phyloP scores from a whole-genome alignment of 2,329 filamentous ascomycete species.

The Pyrenochaeta sp. region DNA sequence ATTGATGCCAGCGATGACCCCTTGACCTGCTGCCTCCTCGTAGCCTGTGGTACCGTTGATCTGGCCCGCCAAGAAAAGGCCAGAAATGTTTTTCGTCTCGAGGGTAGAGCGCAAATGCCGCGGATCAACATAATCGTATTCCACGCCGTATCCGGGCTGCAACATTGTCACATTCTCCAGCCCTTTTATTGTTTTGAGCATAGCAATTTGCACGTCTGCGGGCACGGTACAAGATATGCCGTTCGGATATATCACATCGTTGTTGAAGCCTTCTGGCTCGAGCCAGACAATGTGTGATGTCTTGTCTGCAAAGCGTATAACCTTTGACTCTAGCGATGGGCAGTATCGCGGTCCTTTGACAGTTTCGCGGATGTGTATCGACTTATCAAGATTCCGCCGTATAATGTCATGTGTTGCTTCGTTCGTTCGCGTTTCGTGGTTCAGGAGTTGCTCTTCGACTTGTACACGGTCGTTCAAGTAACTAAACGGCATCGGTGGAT shows the following conservation, averaged over 20 bases:
- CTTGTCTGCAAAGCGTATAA: conserved; percentile 86
- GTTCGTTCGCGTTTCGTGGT: conserved; percentile 89
- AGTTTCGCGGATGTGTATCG: conserved; percentile 93
- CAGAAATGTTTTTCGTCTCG: conserved; percentile 90
- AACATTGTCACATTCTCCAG: conserved; percentile 91
- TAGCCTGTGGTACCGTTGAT: conserved; percentile 99
- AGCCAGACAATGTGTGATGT: conserved; percentile 91
- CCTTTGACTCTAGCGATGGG: conserved; percentile 92
- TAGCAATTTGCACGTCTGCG: conserved; percentile 81
- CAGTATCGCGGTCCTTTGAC: conserved; percentile 96
- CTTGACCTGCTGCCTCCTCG: conserved; percentile 95
- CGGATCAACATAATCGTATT: conserved; percentile 98
- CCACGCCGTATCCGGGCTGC: conserved; percentile 94
- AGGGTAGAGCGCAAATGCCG: conserved; percentile 86
- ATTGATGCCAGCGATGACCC: conserved; percentile 91
- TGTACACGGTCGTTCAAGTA: conserved; percentile 83
- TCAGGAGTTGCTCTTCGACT: conserved; percentile 83
- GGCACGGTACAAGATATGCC: conserved; percentile 98
- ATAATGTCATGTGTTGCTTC: conserved; percentile 82
- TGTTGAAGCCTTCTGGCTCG: conserved; percentile 93
- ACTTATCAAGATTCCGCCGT: conserved; percentile 89
- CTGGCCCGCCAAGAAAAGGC: conserved; percentile 91
- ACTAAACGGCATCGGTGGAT: conserved; percentile 89
- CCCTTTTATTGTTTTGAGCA: conserved; percentile 87
- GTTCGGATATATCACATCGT: conserved; percentile 91